Evolutionary conservation across 179 eudicot genomes (phyloP), one percentile per base, ranked within the genome.

Genomic region (Nepenthes alata): DNA sequence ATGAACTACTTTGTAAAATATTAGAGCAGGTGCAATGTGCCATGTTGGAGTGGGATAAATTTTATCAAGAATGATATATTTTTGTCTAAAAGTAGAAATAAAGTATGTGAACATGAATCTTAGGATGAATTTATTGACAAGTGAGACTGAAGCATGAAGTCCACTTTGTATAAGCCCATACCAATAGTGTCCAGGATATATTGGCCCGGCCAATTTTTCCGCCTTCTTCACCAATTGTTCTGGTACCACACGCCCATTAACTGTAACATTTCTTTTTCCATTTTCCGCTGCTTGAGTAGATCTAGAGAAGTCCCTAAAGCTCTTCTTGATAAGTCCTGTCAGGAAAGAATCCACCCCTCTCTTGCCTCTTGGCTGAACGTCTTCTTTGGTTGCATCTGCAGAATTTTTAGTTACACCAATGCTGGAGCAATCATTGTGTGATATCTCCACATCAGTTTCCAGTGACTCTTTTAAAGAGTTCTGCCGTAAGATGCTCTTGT

Each of bases 111-210:
- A 25, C 25, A 25, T 25, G 25, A 25, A 25, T 25, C 25, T 25
- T 25, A 25, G 25, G 25, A 25, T 25, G 25, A 25, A 25, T 41
- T 41, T 4, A 41, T 41, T 7, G 8, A 41, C 6, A 41, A 41
- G 45, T 4, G 45, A 41, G 45, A 41, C 45, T 41, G 6, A 41
- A 41, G 8, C 45, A 25, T 25, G 25, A 25, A 25, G 25, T 25
- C 25, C 25, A 25, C 25, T 25, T 25, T 25, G 0, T 25, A 25
- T 41, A 41, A 41, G 54, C 36, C 55, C 75, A 65, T 80, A 93
- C 98, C 98, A 93, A 77, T 85, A 93, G 35, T 87, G 67, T 69
- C 98, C 98, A 37, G 95, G 88, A 57, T 77, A 75, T 54, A 93
- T 69, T 25, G 91, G 81, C 36, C 98, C 98, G 2, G 98, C 88